Conservation (phyloP, 2,329 filamentous ascomycete species). For the Microdochium paspali region DNA sequence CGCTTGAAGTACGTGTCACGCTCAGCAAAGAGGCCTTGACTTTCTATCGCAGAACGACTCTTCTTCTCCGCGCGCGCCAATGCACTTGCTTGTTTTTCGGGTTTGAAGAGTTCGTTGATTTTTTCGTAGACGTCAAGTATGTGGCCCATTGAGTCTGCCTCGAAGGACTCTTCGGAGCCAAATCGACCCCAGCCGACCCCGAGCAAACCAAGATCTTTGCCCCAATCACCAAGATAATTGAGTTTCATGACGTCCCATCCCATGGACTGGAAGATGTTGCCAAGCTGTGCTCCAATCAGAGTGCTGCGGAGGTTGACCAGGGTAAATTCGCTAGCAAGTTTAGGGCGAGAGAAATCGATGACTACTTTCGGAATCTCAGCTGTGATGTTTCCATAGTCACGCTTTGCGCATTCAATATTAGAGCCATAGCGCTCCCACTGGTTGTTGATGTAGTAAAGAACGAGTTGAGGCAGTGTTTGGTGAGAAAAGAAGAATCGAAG, state of each 20-base stretch:
- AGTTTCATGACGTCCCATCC: slow-evolving; percentile 61
- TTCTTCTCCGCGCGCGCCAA: slow-evolving; percentile 28
- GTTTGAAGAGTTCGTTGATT: slow-evolving; percentile 45
- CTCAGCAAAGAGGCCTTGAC: slow-evolving; percentile 29
- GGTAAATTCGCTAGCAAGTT: slow-evolving; percentile 66
- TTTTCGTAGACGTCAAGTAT: slow-evolving; percentile 60
- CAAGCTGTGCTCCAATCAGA: slow-evolving; percentile 59
- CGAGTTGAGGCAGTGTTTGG: slow-evolving; percentile 40
- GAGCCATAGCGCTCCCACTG: slow-evolving; percentile 48
- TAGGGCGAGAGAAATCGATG: slow-evolving; percentile 67
- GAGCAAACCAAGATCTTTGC: slow-evolving; percentile 56
- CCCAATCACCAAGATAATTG: slow-evolving; percentile 71
- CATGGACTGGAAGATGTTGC: slow-evolving; percentile 54
- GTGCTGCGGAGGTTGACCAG: slow-evolving; percentile 61
- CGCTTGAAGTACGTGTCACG: slow-evolving; percentile 48
- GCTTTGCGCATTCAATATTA: slow-evolving; percentile 34
- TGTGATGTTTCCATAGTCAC: background rate
- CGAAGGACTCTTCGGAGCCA: slow-evolving; percentile 53
- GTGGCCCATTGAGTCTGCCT: slow-evolving; percentile 58
- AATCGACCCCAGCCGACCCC: slow-evolving; percentile 58
- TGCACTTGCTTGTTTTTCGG: slow-evolving; percentile 46
- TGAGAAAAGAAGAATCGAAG: slow-evolving; percentile 60
- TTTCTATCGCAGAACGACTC: slow-evolving; percentile 27
- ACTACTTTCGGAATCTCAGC: slow-evolving; percentile 33
- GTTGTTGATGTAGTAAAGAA: slow-evolving; percentile 50